Evolutionary conservation across 1,139 yeast species (phyloP).

Genomic region (Hanseniaspora uvarum): DNA sequence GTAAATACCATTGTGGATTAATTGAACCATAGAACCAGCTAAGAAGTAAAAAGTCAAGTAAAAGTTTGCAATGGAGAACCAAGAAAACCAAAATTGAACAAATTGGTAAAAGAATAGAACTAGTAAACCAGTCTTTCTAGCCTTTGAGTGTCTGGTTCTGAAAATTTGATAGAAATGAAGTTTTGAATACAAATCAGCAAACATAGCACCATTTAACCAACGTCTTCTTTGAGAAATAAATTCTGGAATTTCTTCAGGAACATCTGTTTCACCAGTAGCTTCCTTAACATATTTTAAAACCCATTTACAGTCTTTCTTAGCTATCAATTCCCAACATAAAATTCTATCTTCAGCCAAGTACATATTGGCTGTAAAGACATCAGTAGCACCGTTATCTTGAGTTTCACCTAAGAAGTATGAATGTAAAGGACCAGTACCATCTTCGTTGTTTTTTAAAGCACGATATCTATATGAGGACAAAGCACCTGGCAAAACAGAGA

Average conservation of each 20-base stretch:
- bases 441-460: slow-evolving; percentile 73
- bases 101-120: slow-evolving; percentile 78
- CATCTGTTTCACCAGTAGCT: slow-evolving; percentile 96
- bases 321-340: slow-evolving; percentile 92
- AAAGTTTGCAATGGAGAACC: slow-evolving; percentile 83
- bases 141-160: slow-evolving; percentile 70
- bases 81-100: slow-evolving; percentile 63
- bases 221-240: slow-evolving; percentile 91
- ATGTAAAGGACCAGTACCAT: slow-evolving; percentile 84
- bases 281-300: slow-evolving; percentile 82
- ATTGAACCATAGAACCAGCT: slow-evolving; percentile 64
- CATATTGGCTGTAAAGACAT: slow-evolving; percentile 93
- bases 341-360: slow-evolving; percentile 95
- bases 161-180: slow-evolving; percentile 70
- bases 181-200: slow-evolving; percentile 86
- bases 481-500: slow-evolving; percentile 92
- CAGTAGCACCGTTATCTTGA: slow-evolving; percentile 45
- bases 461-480: slow-evolving; percentile 85
- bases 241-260: slow-evolving; percentile 83
- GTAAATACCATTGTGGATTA: slow-evolving; percentile 63
- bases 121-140: slow-evolving; percentile 69
- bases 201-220: slow-evolving; percentile 96
- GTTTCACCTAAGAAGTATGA: slow-evolving; percentile 88
- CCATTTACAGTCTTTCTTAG: slow-evolving; percentile 81
- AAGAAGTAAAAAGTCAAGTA: slow-evolving; percentile 84